Evolutionary conservation across 805 yeast species (phyloP).

Genomic region (Debaryomyces tyrocola): DNA sequence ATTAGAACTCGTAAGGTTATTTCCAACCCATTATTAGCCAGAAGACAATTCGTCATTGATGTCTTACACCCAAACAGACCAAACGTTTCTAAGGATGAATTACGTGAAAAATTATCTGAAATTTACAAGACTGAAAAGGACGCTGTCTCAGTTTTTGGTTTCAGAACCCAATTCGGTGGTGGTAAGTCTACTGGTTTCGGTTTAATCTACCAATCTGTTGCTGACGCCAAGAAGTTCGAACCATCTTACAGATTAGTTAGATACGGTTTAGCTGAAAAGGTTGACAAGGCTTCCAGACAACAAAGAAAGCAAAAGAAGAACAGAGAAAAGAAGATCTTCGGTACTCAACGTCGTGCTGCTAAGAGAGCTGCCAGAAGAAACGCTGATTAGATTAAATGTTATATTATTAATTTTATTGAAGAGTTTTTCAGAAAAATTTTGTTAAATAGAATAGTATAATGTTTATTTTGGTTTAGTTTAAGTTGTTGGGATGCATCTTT

Average conservation of each 20-base stretch:
- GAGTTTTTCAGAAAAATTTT: constrained; percentile 2
- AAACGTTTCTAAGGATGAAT: constrained; percentile 98
- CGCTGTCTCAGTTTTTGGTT: constrained; percentile 96
- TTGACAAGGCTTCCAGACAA: constrained; percentile 98
- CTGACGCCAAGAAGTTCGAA: constrained; percentile 97
- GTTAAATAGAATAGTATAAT: constrained; percentile 13
- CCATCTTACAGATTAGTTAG: constrained; percentile 99
- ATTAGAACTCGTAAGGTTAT: constrained; percentile 99
- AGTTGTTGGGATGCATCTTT: constrained; percentile 14
- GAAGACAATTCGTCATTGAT: constrained; percentile 99
- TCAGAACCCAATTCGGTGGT: constrained; percentile 99
- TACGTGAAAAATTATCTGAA: constrained; percentile 89
- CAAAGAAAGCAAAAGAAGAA: constrained; percentile 99
- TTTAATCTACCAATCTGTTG: constrained; percentile 95
- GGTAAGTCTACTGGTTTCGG: constrained; percentile 99
- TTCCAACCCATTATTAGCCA: constrained; percentile 97
- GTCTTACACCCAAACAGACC: constrained; percentile 99
- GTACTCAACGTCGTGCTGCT: constrained; percentile 95
- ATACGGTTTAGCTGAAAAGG: constrained; percentile 95
- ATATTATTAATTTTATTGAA: constrained; percentile 4
- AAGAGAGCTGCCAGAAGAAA: constrained; percentile 89
- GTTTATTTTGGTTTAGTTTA: constrained; percentile 14
- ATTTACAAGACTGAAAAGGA: constrained; percentile 91
- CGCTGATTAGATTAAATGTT: constrained; percentile 59
- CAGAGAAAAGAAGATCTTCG: constrained; percentile 98